Percentiles rank a stretch among this genome's conserved stretches.
phyloP scores from a whole-genome alignment of 768 basidiomycete genomes.

The Lyophyllum shimeji region DNA sequence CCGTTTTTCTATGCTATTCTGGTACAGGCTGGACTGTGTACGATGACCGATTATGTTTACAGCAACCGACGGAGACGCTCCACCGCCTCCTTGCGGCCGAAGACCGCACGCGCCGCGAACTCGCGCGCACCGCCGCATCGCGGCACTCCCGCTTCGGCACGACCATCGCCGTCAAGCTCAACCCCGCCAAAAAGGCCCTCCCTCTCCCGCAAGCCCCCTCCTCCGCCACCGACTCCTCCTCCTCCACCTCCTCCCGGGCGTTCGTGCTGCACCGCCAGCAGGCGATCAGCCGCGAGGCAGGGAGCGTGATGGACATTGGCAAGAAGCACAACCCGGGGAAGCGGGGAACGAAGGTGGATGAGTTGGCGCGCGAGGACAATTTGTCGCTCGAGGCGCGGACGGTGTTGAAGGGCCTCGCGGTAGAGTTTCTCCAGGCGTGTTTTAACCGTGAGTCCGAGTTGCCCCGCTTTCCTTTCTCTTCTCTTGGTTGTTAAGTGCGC shows the following conservation, averaged over 20 bases:
- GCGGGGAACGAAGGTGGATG: slow-evolving; percentile 63
- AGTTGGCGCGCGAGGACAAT: slow-evolving; percentile 66
- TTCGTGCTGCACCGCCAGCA: slow-evolving; percentile 85
- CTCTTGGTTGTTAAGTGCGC: slow-evolving; percentile 13
- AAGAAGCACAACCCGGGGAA: slow-evolving; percentile 59
- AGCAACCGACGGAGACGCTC: slow-evolving; percentile 72
- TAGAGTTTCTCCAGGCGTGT: slow-evolving; percentile 74
- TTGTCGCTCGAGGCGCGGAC: slow-evolving; percentile 63
- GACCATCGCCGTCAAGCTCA: slow-evolving; percentile 80
- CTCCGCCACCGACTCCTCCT: slow-evolving; percentile 13
- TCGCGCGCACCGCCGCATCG: slow-evolving; percentile 57
- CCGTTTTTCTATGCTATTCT: no score
- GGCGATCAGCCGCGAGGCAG: slow-evolving; percentile 69
- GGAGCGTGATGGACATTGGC: slow-evolving; percentile 64
- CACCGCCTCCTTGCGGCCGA: slow-evolving; percentile 79
- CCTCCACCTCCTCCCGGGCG: slow-evolving; percentile 35
- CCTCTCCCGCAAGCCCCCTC: no score
- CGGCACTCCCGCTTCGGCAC: slow-evolving; percentile 97
- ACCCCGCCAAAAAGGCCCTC: slow-evolving; percentile 56
- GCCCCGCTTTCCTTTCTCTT: no score
- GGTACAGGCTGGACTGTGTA: no score
- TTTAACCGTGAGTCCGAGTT: slow-evolving; percentile 92
- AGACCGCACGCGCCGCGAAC: slow-evolving; percentile 57
- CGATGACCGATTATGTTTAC: no score
- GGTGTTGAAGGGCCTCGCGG: slow-evolving; percentile 67